Conservation (phyloP, 202 grass and related monocot genomes). For the Sporobolus alterniflorus region DNA sequence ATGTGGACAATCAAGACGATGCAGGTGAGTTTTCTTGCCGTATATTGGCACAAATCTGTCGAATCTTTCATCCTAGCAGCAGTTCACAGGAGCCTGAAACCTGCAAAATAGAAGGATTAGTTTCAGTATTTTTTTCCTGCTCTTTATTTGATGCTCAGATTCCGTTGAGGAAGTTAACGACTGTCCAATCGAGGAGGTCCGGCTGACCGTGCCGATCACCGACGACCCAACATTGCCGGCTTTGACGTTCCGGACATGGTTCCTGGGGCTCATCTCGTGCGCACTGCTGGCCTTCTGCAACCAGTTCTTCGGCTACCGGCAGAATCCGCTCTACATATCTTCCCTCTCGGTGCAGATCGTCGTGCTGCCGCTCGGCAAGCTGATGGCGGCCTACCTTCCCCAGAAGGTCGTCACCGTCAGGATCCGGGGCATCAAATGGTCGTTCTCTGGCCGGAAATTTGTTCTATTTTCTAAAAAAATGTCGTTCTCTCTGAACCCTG, state of each 20-base stretch:
- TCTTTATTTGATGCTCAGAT: not conserved
- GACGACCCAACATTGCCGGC: constrained; percentile 71
- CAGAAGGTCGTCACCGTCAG: constrained; percentile 29
- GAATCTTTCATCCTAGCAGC: not conserved
- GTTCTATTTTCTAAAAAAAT: no score
- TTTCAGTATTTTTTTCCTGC: not conserved
- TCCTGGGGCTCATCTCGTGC: constrained; percentile 65
- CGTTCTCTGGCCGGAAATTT: no score
- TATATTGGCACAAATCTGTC: constrained; percentile 2
- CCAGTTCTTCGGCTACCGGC: constrained; percentile 84
- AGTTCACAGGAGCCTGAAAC: not conserved
- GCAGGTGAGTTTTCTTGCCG: constrained; percentile 18
- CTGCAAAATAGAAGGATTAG: not conserved
- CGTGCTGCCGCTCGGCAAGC: constrained; percentile 62
- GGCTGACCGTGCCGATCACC: constrained; percentile 67
- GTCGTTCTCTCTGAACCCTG: constrained; percentile 86
- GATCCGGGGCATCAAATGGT: constrained; percentile 47
- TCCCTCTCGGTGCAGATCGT: constrained; percentile 69
- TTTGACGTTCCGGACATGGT: constrained; percentile 77
- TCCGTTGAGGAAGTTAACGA: constrained; percentile 56
- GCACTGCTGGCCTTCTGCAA: constrained; percentile 68
- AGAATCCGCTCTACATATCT: constrained; percentile 62
- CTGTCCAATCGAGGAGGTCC: constrained; percentile 83
- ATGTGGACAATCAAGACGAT: not conserved
- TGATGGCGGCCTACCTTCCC: constrained; percentile 70